These are phyloP conservation scores for Eucalyptus polyanthemos DNA, from an alignment of 345 rosid genomes.

Conservation along the genomic window DNA sequence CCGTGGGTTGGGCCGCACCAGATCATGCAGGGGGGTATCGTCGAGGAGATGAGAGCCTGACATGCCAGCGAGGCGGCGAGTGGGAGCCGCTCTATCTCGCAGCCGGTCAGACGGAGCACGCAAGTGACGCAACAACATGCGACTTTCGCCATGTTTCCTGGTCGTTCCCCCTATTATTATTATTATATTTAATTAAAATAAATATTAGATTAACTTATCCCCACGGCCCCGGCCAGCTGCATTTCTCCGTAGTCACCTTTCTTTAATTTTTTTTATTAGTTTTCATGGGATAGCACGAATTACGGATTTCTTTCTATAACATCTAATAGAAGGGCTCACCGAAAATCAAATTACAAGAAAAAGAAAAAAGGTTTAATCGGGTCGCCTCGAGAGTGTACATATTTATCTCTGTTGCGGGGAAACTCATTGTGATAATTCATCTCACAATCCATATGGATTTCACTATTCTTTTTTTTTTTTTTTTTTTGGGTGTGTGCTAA, in stretches of 20 bases:
- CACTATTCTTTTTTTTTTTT: no score
- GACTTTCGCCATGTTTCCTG: background rate
- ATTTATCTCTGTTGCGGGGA: background rate
- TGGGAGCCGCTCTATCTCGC: background rate
- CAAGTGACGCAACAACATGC: background rate
- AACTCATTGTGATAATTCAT: background rate
- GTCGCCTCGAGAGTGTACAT: background rate
- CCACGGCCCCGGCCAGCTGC: background rate
- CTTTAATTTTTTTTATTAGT: background rate
- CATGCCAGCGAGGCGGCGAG: conserved; percentile 22
- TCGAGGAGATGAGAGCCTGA: background rate
- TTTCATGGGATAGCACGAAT: background rate
- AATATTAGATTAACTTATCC: background rate
- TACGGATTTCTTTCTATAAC: background rate
- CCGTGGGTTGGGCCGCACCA: background rate
- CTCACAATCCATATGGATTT: background rate
- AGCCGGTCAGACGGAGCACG: background rate
- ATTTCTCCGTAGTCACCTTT: background rate
- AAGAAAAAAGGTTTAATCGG: background rate
- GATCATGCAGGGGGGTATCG: background rate
- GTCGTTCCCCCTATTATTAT: background rate
- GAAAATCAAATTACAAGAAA: background rate
- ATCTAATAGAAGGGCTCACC: background rate
- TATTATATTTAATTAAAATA: background rate
- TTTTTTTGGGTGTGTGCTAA: no score